Percentiles rank a stretch among this genome's conserved stretches.
phyloP scores from a whole-genome alignment of 2,329 filamentous ascomycete species.

The Fusarium mexicanum region DNA sequence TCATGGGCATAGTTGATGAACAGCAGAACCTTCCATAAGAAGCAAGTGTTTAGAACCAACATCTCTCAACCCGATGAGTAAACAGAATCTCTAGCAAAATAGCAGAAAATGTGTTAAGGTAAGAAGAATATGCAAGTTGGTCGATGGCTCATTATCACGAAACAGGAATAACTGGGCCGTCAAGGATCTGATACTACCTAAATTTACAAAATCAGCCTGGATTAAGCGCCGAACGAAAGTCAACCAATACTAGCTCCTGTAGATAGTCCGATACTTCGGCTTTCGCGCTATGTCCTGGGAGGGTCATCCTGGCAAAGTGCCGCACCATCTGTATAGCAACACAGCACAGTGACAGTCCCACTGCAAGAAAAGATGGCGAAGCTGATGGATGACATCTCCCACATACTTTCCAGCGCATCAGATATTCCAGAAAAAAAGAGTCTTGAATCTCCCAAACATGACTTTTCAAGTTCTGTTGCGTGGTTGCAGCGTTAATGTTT shows the following conservation, averaged over 20 bases:
- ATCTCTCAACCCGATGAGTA: background rate
- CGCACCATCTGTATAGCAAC: constrained; percentile 3
- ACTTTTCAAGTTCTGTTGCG: background rate
- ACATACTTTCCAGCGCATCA: background rate
- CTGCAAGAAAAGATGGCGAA: background rate
- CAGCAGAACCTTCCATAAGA: background rate
- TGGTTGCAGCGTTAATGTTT: background rate
- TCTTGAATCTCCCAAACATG: background rate
- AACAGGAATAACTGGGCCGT: constrained; percentile 31
- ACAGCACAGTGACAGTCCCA: background rate
- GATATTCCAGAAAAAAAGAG: background rate
- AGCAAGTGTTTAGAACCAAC: constrained; percentile 21
- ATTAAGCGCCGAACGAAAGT: constrained; percentile 13
- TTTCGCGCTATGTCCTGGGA: background rate
- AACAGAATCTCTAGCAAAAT: constrained; percentile 24
- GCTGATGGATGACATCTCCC: background rate
- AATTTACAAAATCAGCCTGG: background rate
- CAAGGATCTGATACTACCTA: constrained; percentile 11
- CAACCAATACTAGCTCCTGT: constrained; percentile 6
- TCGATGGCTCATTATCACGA: constrained; percentile 20
- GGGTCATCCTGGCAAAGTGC: constrained; percentile 12
- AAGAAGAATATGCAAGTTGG: constrained; percentile 32
- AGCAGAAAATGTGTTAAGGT: constrained; percentile 22
- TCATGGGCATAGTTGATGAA: background rate
- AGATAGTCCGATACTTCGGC: background rate